Conservation (phyloP, 1,284 basidiomycete species). For the Puccinia coronata region DNA sequence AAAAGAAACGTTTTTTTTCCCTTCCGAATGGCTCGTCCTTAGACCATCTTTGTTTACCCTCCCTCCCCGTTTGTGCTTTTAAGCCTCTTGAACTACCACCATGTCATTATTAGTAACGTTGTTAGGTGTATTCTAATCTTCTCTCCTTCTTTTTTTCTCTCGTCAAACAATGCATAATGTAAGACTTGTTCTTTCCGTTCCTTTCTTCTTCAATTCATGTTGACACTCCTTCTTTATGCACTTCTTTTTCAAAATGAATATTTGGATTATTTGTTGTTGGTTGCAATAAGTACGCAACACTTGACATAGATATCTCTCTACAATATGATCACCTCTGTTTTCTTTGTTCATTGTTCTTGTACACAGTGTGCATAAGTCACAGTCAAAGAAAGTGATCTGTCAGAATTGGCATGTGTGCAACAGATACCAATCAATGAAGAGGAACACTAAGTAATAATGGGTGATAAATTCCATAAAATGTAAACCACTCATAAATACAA, state of each 20-base stretch:
- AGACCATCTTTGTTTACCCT: not conserved
- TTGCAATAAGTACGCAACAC: no score
- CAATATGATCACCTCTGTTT: no score
- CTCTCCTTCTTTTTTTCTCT: not conserved
- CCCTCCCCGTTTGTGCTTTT: not conserved
- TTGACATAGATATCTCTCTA: no score
- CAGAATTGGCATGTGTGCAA: no score
- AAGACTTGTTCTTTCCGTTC: not conserved
- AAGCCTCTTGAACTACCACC: constrained; percentile 4
- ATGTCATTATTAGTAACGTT: not conserved
- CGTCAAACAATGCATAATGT: constrained; percentile 6
- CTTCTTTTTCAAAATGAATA: not conserved
- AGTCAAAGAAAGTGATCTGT: no score
- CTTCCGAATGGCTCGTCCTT: not conserved
- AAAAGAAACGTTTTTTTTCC: not conserved
- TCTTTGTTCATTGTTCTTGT: no score
- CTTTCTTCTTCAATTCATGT: not conserved
- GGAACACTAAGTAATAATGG: no score
- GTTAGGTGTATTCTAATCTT: constrained; percentile 1
- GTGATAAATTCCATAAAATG: no score
- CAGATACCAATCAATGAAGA: no score
- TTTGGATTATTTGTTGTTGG: no score
- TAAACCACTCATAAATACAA: no score
- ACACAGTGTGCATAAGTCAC: no score
- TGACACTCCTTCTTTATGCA: not conserved